Percentiles rank a stretch among this genome's conserved stretches.
Evolutionary conservation across 1,139 yeast species (phyloP).

Genomic region (Candida anutae): DNA sequence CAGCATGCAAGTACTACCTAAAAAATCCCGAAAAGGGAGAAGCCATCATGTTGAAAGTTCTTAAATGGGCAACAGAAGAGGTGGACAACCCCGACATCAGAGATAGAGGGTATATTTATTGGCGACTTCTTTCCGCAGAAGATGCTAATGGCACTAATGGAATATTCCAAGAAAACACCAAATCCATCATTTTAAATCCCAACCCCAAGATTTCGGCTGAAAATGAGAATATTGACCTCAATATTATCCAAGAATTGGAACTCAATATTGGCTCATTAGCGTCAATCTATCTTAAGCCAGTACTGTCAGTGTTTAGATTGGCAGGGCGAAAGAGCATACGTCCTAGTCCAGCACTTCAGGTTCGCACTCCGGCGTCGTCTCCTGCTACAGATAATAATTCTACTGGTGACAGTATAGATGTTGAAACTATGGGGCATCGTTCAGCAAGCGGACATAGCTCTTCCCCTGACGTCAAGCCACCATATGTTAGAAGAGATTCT

Average conservation of each 20-base stretch:
- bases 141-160: slow-evolving; percentile 15
- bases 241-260: slow-evolving; percentile 71
- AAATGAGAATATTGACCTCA: slow-evolving; percentile 64
- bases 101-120: slow-evolving; percentile 79
- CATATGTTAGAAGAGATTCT: no score
- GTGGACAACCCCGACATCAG: slow-evolving; percentile 73
- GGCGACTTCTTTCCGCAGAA: slow-evolving; percentile 64
- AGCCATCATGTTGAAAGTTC: slow-evolving; percentile 45
- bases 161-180: slow-evolving; percentile 36
- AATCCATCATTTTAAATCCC: slow-evolving; percentile 50
- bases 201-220: slow-evolving; percentile 61
- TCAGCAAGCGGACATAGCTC: no score
- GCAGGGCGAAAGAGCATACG: slow-evolving; percentile 50
- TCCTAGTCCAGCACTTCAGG: slow-evolving; percentile 56
- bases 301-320: slow-evolving; percentile 66
- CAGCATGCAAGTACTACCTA: slow-evolving; percentile 64
- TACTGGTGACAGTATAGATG: no score
- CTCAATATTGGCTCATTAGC: slow-evolving; percentile 77
- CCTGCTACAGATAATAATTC: no score
- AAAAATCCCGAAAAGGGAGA: slow-evolving; percentile 51
- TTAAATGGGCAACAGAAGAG: slow-evolving; percentile 71
- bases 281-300: slow-evolving; percentile 78
- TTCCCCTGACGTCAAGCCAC: no score
- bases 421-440: no score
- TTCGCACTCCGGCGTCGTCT: neutral